phyloP scores from a whole-genome alignment of 495 filamentous ascomycete species.

The Penicillium coprophilum region DNA sequence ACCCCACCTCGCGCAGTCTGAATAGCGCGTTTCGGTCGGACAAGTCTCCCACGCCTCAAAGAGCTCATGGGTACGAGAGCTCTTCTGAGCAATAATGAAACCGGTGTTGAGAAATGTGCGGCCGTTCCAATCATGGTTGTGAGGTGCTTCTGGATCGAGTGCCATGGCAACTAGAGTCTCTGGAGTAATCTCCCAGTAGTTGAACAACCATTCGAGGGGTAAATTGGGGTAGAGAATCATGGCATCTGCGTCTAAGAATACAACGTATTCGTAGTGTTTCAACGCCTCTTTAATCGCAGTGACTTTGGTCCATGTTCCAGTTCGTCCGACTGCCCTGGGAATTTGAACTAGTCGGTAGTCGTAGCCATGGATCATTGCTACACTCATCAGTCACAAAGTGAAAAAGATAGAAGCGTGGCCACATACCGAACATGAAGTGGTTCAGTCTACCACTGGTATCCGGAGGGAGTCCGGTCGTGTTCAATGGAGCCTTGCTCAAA shows the following conservation, averaged over 20 bases:
- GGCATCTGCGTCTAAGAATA: conserved; percentile 53
- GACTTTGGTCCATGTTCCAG: conserved; percentile 51
- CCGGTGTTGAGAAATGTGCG: conserved; percentile 40
- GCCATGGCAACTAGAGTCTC: conserved; percentile 48
- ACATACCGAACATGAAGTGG: conserved; percentile 41
- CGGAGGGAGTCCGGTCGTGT: conserved; percentile 12
- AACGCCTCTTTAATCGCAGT: conserved; percentile 46
- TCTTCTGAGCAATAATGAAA: conserved; percentile 41
- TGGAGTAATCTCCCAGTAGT: conserved; percentile 49
- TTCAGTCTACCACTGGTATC: conserved; percentile 37
- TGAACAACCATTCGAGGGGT: conserved; percentile 55
- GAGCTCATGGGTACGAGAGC: conserved; percentile 35
- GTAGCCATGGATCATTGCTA: conserved; percentile 53
- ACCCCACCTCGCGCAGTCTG: conserved; percentile 33
- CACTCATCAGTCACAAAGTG: not conserved
- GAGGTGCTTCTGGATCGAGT: conserved; percentile 33
- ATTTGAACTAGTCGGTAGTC: conserved; percentile 51
- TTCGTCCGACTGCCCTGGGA: conserved; percentile 18
- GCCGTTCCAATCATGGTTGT: conserved; percentile 32
- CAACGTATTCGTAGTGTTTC: conserved; percentile 46
- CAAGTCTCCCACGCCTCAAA: conserved; percentile 40
- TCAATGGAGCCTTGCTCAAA: conserved; percentile 26
- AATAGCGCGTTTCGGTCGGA: conserved; percentile 28
- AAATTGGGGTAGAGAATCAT: conserved; percentile 49
- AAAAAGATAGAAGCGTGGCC: not conserved